Conservation (phyloP, 2,329 filamentous ascomycete genomes). For the Colletotrichum lentis region DNA sequence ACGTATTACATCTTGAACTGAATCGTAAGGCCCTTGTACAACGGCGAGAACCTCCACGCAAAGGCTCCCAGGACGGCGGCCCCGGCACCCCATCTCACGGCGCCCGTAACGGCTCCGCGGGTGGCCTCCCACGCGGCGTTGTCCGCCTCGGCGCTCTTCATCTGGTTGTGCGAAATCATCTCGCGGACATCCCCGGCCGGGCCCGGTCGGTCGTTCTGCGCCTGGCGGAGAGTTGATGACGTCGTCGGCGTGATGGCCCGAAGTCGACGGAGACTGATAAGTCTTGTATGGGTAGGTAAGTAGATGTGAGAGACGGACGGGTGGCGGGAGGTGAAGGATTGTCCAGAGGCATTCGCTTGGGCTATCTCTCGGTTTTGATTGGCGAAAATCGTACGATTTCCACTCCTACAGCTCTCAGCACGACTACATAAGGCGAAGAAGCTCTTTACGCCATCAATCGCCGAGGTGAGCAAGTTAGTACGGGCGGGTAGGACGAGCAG, state of each 20-base stretch:
- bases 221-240: constrained; percentile 25
- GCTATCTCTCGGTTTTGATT: constrained; percentile 14
- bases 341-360: not conserved
- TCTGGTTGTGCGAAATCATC: constrained; percentile 63
- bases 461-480: constrained; percentile 25
- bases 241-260: constrained; percentile 23
- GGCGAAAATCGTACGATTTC: constrained; percentile 32
- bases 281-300: not conserved
- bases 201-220: not conserved
- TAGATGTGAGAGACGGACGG: not conserved
- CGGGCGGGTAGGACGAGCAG: constrained; percentile 27
- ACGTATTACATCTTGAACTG: constrained; percentile 78
- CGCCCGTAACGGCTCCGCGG: constrained; percentile 71
- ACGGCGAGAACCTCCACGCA: constrained; percentile 71
- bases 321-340: not conserved
- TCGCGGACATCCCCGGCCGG: constrained; percentile 29
- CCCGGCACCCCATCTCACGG: constrained; percentile 76
- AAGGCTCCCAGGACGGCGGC: constrained; percentile 68
- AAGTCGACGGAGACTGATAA: no score
- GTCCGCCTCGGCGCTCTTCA: constrained; percentile 72
- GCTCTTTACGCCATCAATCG: constrained; percentile 30
- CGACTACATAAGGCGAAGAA: constrained; percentile 4
- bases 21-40: constrained; percentile 76
- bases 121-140: constrained; percentile 76
- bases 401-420: constrained; percentile 1